Evolutionary conservation across 2,329 filamentous ascomycete species (phyloP), one percentile per base, ranked within the genome.

Genomic region (Colletotrichum tropicicola): DNA sequence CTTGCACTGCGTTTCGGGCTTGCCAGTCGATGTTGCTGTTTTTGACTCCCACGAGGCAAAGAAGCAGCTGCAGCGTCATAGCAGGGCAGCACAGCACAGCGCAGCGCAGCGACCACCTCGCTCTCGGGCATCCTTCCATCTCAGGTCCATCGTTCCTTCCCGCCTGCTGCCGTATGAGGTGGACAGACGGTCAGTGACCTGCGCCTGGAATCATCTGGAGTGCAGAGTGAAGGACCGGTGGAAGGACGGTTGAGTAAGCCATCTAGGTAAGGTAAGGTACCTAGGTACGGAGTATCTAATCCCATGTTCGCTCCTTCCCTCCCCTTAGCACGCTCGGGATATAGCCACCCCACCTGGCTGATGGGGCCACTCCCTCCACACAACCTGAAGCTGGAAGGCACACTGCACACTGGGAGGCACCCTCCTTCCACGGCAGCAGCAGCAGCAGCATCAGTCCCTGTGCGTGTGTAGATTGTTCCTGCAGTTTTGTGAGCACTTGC

Each of bases 271-370:
- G n/a, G n/a, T n/a, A n/a, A n/a, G n/a, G n/a, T n/a, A n/a, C n/a
- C n/a, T n/a, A n/a, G n/a, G n/a, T n/a, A n/a, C n/a, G n/a, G n/a
- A n/a, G n/a, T n/a, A n/a, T n/a, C n/a, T n/a, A n/a, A n/a, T n/a
- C n/a, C 27, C 21, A 7, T 25, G 32, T 41, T 53, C 5, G 39
- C 41, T 17, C 39, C 39, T 55, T 55, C 52, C 52, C 52, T 51
- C n/a, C 27, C 17, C 32, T 45, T 45, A 45, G 21, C 37, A 17
- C 35, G 25, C 8, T 10, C 43, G 19, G 28, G 54, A 37, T 57
- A 57, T 57, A 39, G 30, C 43, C 54, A 57, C 41, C 43, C 54
- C 41, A 21, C 21, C 28, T 13, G 48, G 27, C 21, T 56, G 32
- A 35, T 41, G 30, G 30, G 9, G 15, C 23, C 41, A 32, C 39